Conservation (phyloP, 1,284 basidiomycete species). For the Sanghuangporus weigelae region DNA sequence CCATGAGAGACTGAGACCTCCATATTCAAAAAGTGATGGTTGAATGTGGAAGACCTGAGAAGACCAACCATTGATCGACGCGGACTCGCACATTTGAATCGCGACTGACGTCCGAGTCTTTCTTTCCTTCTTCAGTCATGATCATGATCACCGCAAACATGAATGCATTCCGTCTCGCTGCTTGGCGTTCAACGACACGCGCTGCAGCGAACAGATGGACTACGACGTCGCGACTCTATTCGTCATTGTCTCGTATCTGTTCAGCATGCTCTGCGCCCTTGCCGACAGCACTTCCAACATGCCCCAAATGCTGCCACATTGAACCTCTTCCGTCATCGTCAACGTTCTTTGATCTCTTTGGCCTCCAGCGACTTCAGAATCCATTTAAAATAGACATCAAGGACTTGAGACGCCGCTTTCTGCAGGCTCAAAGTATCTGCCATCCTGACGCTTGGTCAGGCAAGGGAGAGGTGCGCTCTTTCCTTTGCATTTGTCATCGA, state of each 20-base stretch:
- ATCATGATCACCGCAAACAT: background rate
- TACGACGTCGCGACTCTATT: conserved; percentile 2
- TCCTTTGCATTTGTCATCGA: background rate
- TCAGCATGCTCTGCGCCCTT: conserved; percentile 55
- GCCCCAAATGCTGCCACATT: conserved; percentile 61
- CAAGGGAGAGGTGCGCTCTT: conserved; percentile 45
- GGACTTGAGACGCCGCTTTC: conserved; percentile 55
- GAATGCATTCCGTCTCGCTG: conserved; percentile 8
- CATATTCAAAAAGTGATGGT: background rate
- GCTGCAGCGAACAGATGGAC: background rate
- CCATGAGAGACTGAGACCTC: background rate
- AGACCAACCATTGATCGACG: background rate
- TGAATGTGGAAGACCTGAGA: background rate
- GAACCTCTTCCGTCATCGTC: conserved; percentile 44
- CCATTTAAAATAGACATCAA: conserved; percentile 56
- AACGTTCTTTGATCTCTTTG: conserved; percentile 60
- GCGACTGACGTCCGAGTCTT: background rate
- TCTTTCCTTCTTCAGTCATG: background rate
- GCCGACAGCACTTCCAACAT: conserved; percentile 61
- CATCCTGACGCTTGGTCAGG: conserved; percentile 80
- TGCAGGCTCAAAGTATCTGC: conserved; percentile 64
- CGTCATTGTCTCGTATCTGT: conserved; percentile 32
- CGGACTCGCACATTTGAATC: background rate
- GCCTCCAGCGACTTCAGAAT: conserved; percentile 51
- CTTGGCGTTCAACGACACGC: background rate